Evolutionary conservation across 768 basidiomycete species (phyloP).

Genomic region (Megacollybia marginata): DNA sequence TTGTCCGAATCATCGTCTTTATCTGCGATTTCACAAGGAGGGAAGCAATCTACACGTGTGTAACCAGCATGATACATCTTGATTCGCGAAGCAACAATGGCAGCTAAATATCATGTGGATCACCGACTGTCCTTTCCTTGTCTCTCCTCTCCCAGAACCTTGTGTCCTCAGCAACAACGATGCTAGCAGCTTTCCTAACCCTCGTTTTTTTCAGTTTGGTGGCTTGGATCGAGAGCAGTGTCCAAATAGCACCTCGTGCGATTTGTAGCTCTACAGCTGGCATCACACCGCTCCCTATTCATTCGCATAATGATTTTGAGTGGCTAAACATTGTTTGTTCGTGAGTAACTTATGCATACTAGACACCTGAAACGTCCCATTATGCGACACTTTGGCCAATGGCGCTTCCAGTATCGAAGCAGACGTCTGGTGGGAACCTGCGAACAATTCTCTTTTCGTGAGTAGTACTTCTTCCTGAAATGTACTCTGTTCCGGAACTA

Average conservation of each 20-base stretch:
- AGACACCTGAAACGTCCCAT: slow-evolving; percentile 49
- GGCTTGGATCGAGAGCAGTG: too few relatives aligned
- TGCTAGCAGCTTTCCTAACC: too few relatives aligned
- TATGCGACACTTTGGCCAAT: slow-evolving; percentile 38
- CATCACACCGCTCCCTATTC: slow-evolving; percentile 20
- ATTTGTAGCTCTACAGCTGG: background rate
- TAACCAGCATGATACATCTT: too few relatives aligned
- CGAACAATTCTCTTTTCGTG: slow-evolving; percentile 37
- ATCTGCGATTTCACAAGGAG: too few relatives aligned
- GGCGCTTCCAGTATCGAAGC: slow-evolving; percentile 48
- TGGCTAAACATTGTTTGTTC: background rate
- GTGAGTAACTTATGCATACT: background rate
- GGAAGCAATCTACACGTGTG: too few relatives aligned
- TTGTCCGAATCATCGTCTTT: too few relatives aligned
- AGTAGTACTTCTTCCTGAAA: slow-evolving; percentile 8
- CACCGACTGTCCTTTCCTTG: too few relatives aligned
- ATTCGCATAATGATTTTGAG: slow-evolving; percentile 50
- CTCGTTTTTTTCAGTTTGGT: too few relatives aligned
- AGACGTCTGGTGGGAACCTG: slow-evolving; percentile 33
- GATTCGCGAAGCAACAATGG: too few relatives aligned
- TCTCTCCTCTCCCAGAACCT: too few relatives aligned
- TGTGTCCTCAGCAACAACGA: too few relatives aligned
- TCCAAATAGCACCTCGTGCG: background rate
- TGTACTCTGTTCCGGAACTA: background rate
- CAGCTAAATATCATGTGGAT: too few relatives aligned